phyloP scores from a whole-genome alignment of 2,329 filamentous ascomycete genomes.

The Trichoderma guizhouense region DNA sequence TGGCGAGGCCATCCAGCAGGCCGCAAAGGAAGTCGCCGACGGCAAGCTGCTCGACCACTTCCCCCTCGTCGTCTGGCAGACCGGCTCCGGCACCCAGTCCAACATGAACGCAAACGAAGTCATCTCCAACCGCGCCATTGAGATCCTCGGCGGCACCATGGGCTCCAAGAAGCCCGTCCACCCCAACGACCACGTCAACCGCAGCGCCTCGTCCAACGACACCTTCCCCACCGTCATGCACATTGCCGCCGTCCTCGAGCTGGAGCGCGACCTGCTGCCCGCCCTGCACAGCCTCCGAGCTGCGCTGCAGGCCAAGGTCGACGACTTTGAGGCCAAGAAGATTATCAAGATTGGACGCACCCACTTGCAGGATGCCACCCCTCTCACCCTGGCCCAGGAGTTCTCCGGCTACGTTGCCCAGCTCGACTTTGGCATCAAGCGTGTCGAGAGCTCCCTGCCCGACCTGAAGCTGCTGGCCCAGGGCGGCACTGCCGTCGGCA shows the following conservation, averaged over 20 bases:
- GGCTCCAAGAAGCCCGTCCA: constrained; percentile 98
- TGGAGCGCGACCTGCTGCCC: constrained; percentile 82
- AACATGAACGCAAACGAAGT: constrained; percentile 99
- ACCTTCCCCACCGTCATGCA: constrained; percentile 99
- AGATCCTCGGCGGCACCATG: constrained; percentile 91
- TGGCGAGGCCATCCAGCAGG: constrained; percentile 90
- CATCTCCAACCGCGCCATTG: constrained; percentile 98
- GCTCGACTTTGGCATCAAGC: constrained; percentile 84
- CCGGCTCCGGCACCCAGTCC: constrained; percentile 95
- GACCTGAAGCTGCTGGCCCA: constrained; percentile 86
- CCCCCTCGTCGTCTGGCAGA: constrained; percentile 98
- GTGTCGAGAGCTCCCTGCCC: constrained; percentile 77
- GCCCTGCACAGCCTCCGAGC: constrained; percentile 76
- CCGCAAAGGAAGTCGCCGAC: constrained; percentile 86
- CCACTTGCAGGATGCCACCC: constrained; percentile 95
- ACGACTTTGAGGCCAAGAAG: constrained; percentile 76
- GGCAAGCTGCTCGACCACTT: constrained; percentile 96
- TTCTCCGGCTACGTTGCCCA: constrained; percentile 97
- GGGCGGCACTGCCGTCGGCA: constrained; percentile 94
- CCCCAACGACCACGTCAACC: constrained; percentile 99
- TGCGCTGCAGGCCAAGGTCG: constrained; percentile 82
- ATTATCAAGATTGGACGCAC: constrained; percentile 99
- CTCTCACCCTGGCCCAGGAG: constrained; percentile 91
- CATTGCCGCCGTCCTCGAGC: constrained; percentile 92
- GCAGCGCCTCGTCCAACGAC: constrained; percentile 97